Conservation (phyloP, 1,139 yeast genomes). For the Saccharomycopsis hybrid region DNA sequence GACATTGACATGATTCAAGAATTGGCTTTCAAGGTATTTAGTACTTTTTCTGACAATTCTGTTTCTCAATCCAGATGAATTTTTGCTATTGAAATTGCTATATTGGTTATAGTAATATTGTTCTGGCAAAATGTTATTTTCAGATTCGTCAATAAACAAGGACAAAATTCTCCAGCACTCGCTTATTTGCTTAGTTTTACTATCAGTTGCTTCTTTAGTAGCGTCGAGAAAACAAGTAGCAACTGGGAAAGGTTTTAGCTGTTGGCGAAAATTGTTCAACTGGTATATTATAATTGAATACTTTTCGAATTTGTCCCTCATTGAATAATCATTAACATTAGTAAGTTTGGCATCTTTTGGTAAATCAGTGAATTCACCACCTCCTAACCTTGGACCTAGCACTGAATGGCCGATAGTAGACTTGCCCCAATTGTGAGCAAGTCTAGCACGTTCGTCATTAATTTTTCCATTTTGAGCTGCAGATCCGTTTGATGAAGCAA, state of each 20-base stretch:
- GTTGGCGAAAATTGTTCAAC: conserved; percentile 63
- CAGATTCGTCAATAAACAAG: conserved; percentile 24
- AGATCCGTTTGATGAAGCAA: neutral
- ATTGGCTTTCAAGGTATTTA: conserved; percentile 65
- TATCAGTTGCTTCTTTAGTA: conserved; percentile 35
- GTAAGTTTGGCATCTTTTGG: conserved; percentile 26
- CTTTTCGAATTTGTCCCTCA: conserved; percentile 58
- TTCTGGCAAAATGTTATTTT: conserved; percentile 26
- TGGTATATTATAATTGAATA: conserved; percentile 67
- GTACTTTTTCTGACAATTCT: conserved; percentile 53
- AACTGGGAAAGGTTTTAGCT: conserved; percentile 42
- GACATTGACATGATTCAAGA: conserved; percentile 65
- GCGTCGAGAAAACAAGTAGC: conserved; percentile 44
- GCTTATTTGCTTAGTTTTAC: conserved; percentile 54
- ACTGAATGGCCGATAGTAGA: conserved; percentile 30
- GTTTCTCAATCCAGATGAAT: conserved; percentile 37
- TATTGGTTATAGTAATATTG: conserved; percentile 30
- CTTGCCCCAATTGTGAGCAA: conserved; percentile 25
- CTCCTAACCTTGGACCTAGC: conserved; percentile 31
- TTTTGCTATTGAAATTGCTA: conserved; percentile 27
- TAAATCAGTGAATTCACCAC: conserved; percentile 27
- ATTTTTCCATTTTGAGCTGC: neutral
- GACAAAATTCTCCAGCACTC: conserved; percentile 60
- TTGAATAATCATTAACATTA: conserved; percentile 34
- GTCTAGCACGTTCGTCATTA: too few species aligned